Conservation (phyloP, 108 stramenopile species). For the Stephanodiscus minutulus region DNA sequence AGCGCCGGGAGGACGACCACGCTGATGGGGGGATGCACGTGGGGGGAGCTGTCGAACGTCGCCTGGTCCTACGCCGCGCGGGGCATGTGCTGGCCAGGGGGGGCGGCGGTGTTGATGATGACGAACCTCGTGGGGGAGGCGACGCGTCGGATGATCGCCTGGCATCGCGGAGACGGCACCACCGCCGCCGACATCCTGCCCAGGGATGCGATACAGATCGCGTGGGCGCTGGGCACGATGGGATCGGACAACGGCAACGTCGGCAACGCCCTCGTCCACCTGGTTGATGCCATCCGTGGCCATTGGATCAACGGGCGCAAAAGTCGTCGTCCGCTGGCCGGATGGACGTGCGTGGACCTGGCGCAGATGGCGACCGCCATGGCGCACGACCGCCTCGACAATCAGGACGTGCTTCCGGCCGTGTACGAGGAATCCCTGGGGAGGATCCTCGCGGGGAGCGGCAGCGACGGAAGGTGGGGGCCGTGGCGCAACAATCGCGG, state of each 20-base stretch:
- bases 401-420: slow-evolving; percentile 51
- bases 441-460: slow-evolving; percentile 50
- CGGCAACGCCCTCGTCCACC: no score
- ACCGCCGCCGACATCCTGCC: no score
- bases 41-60: no score
- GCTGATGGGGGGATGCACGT: slow-evolving; percentile 49
- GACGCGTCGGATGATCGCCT: slow-evolving; percentile 19
- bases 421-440: slow-evolving; percentile 62
- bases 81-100: slow-evolving; percentile 53
- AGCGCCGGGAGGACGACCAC: slow-evolving; percentile 23
- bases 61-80: slow-evolving; percentile 83
- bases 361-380: slow-evolving; percentile 80
- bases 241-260: no score
- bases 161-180: no score
- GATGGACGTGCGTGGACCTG: slow-evolving; percentile 73
- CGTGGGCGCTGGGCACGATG: no score
- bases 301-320: no score
- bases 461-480: not conserved
- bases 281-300: no score
- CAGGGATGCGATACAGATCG: no score
- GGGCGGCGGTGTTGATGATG: slow-evolving; percentile 59
- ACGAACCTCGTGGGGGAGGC: slow-evolving; percentile 58
- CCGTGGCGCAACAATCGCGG: not conserved
- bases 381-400: slow-evolving; percentile 77
- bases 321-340: no score